These are phyloP conservation scores for Pseudozyma flocculosa DNA, from an alignment of 1,284 basidiomycete genomes.

Conservation along the genomic window DNA sequence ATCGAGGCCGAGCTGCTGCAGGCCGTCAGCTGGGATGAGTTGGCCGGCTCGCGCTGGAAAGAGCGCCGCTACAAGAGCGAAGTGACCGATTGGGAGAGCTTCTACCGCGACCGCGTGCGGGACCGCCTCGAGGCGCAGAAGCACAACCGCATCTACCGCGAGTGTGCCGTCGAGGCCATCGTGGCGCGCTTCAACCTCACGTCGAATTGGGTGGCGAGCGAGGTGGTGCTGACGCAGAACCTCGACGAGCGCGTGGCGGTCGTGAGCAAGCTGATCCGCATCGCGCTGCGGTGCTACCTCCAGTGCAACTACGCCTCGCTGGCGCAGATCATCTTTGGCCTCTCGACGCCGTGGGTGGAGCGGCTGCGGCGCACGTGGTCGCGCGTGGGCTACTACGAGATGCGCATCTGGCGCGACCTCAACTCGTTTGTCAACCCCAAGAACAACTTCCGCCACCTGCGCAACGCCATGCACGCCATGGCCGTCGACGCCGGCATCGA, in stretches of 20 bases:
- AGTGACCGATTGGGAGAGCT: slow-evolving; percentile 78
- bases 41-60: slow-evolving; percentile 64
- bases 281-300: slow-evolving; percentile 85
- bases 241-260: slow-evolving; percentile 67
- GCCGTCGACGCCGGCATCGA: slow-evolving; percentile 18
- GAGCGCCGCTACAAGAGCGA: slow-evolving; percentile 61
- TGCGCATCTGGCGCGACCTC: slow-evolving; percentile 73
- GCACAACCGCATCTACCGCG: slow-evolving; percentile 23
- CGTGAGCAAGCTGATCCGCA: slow-evolving; percentile 76
- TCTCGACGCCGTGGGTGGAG: slow-evolving; percentile 72
- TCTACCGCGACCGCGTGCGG: slow-evolving; percentile 72
- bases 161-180: slow-evolving; percentile 62
- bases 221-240: slow-evolving; percentile 63
- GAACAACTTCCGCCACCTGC: slow-evolving; percentile 71
- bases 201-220: slow-evolving; percentile 77
- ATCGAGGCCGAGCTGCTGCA: slow-evolving; percentile 85
- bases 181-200: slow-evolving; percentile 85
- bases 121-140: slow-evolving; percentile 68
- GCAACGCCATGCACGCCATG: slow-evolving; percentile 44
- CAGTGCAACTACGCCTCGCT: slow-evolving; percentile 78
- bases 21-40: slow-evolving; percentile 77
- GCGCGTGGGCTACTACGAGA: slow-evolving; percentile 72
- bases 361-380: slow-evolving; percentile 72
- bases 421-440: slow-evolving; percentile 69
- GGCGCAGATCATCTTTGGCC: slow-evolving; percentile 76